These are phyloP conservation scores for Nidula niveotomentosa DNA, from an alignment of 1,284 basidiomycete species.

Conservation along the genomic window DNA sequence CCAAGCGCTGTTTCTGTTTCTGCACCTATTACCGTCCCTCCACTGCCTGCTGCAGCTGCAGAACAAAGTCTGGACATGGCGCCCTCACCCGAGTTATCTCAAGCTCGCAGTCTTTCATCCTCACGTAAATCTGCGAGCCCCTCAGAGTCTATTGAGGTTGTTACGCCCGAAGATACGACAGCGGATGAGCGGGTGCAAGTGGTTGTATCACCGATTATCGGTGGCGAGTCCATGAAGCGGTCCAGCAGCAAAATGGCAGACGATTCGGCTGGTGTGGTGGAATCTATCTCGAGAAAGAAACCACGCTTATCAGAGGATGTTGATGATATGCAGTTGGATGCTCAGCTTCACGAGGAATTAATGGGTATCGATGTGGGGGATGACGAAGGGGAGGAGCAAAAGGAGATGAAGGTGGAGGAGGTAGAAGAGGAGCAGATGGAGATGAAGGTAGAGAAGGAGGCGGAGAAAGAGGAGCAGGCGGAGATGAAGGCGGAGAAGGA, in stretches of 20 bases:
- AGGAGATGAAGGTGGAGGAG: too few species aligned
- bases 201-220: constrained; percentile 1
- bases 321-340: neutral
- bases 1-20: neutral
- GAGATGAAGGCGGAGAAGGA: neutral
- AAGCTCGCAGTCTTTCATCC: neutral
- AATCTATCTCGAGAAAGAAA: constrained; percentile 1
- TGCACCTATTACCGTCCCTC: neutral
- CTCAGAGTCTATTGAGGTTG: neutral
- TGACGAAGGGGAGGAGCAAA: too few species aligned
- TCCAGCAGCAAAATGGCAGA: neutral
- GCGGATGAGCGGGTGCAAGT: neutral
- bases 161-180: constrained; percentile 1
- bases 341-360: too few species aligned
- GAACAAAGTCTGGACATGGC: neutral
- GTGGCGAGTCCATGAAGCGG: constrained; percentile 4
- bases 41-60: neutral
- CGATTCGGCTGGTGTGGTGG: constrained; percentile 5
- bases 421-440: too few species aligned
- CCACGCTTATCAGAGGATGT: constrained; percentile 3
- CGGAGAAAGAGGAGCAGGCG: too few species aligned
- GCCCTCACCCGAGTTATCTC: neutral
- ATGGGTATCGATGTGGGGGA: too few species aligned
- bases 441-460: too few species aligned
- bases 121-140: neutral